Evolutionary conservation across 2,329 filamentous ascomycete genomes (phyloP), one percentile per base, ranked within the genome.

Genomic region (Aspergillus pseudoviridinutans): DNA sequence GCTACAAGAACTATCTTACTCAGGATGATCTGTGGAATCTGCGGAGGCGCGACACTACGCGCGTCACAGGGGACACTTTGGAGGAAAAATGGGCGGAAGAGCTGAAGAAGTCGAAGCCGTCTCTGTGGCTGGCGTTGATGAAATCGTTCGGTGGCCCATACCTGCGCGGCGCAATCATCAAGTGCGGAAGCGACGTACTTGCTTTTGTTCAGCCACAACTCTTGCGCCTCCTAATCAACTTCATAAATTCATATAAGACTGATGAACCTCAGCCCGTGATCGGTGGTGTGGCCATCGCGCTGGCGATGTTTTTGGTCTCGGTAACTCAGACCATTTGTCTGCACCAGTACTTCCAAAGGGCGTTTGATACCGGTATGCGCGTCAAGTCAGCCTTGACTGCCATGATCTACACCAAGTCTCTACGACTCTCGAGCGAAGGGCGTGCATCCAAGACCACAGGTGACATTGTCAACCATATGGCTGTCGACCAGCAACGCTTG

Each of bases 401-500:
- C 1, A 85, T 92, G 57, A 97, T 99, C 63, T 99, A 99, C 74
- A 84, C 87, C 58, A 99, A 99, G 77, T 89, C 92, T 0, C 82
- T 97, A 61, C 88, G 86, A 62, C 81, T 99, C 20, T 97, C 93
- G 4, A 97, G 96, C 67, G 94, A 99, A 76, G 94, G 94, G 8
- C 86, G 93, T 54, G 84, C 92, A 2, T 78, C 87, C 49, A 97
- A 97, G 77, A 90, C 91, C 0, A 99, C 94, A 0, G 94, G 94
- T 57, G 95, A 99, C 69, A 97, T 99, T 69, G 94, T 99, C 72
- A 99, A 99, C 72, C 94, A 96, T 76, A 99, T 99, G 93, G 94
- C 95, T 49, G 93, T 99, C 9, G 94, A 99, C 72, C 93, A 93
- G 14, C 94, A 99, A 75, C 88, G 95, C 63, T 82, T 99, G 20